Conservation (phyloP, 768 basidiomycete genomes). For the Cytidiella melzeri region DNA sequence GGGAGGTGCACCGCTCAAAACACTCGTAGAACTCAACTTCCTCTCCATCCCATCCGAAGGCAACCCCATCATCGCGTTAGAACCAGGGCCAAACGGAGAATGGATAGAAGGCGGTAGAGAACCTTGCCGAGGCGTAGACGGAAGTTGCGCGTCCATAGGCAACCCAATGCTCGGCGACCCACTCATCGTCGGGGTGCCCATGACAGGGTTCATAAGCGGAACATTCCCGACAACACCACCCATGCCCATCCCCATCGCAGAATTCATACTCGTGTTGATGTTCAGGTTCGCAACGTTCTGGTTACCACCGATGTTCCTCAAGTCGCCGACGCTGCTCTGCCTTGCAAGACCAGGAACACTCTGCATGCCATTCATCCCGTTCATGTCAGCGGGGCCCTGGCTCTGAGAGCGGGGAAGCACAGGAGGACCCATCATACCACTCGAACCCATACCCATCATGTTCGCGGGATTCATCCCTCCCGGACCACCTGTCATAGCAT, state of each 20-base stretch:
- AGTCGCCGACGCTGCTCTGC: background rate
- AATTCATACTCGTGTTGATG: constrained; percentile 15
- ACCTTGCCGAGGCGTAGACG: constrained; percentile 19
- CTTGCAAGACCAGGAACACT: background rate
- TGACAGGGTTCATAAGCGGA: constrained; percentile 1
- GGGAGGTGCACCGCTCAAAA: constrained; percentile 4
- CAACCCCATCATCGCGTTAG: constrained; percentile 11
- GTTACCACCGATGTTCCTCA: background rate
- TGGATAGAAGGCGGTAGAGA: constrained; percentile 17
- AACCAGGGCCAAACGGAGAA: constrained; percentile 17
- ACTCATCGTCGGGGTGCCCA: constrained; percentile 15
- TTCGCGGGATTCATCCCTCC: background rate
- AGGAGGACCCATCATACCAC: constrained; percentile 36
- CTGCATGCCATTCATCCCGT: constrained; percentile 9
- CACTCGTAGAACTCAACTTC: constrained; percentile 5
- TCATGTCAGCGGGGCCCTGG: constrained; percentile 23
- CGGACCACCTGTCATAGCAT: background rate
- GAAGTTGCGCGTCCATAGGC: constrained; percentile 12
- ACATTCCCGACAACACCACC: constrained; percentile 4
- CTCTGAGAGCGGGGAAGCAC: constrained; percentile 25
- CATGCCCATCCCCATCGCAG: constrained; percentile 5
- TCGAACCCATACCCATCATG: constrained; percentile 23
- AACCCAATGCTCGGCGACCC: constrained; percentile 11
- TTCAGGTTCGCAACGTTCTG: constrained; percentile 8
- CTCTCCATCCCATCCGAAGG: constrained; percentile 7